phyloP scores from a whole-genome alignment of 352 stramenopile genomes.

The Detonula confervacea region DNA sequence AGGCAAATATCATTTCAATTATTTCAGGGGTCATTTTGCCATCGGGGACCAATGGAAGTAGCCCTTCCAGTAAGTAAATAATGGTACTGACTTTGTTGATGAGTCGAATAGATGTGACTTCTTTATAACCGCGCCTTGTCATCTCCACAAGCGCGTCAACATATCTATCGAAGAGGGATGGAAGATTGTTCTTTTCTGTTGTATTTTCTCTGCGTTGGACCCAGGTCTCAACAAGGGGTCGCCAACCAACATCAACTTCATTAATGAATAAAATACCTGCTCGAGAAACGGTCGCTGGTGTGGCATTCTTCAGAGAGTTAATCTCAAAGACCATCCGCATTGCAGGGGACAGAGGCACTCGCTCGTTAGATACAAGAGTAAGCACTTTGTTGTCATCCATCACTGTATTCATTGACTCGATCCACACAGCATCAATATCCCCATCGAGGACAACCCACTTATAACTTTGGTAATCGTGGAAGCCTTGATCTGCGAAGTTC shows the following conservation, averaged over 20 bases:
- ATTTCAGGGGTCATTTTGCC: conserved; percentile 89
- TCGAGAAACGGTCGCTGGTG: conserved; percentile 95
- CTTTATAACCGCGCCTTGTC: conserved; percentile 93
- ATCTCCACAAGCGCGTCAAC: conserved; percentile 87
- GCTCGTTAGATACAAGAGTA: conserved; percentile 95
- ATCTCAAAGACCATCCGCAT: conserved; percentile 96
- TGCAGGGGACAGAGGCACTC: conserved; percentile 98
- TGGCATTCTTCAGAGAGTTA: conserved; percentile 96
- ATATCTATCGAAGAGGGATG: conserved; percentile 95
- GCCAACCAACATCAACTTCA: conserved; percentile 97
- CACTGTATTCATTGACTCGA: conserved; percentile 98
- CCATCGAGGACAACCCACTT: conserved; percentile 98
- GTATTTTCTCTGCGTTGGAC: conserved; percentile 92
- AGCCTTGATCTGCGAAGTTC: conserved; percentile 95
- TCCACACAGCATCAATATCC: conserved; percentile 98
- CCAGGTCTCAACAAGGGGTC: conserved; percentile 95
- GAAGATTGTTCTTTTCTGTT: conserved; percentile 92
- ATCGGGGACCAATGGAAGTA: conserved; percentile 89
- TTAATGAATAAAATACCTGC: conserved; percentile 98
- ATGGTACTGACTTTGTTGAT: conserved; percentile 96
- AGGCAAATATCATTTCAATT: conserved; percentile 96
- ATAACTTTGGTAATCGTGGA: conserved; percentile 94
- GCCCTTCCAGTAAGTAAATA: conserved; percentile 94
- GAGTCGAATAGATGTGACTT: conserved; percentile 93
- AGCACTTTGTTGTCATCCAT: conserved; percentile 98